Base-by-base conservation (phyloP, 2,329 filamentous ascomycete genomes). In the Neofusicoccum sp. region DNA sequence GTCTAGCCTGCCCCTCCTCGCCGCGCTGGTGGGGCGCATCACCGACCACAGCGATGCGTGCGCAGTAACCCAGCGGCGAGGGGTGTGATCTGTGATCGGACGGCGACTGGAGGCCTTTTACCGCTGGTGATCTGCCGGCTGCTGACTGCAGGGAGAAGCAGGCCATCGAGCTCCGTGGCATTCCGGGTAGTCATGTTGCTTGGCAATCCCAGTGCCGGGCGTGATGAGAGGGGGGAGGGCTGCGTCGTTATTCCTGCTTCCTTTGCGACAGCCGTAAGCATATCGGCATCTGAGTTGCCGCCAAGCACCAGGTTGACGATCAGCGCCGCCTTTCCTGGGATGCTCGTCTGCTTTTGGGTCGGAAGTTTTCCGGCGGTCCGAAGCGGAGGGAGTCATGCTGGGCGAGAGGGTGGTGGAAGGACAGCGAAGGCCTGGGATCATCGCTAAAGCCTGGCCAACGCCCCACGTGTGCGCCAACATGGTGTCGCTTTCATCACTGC, bases 391-490 rank as follows among this genome's bases (percentile, higher is more conserved):
- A 54, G 49, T 54, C 49, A 54, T 54, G 34, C 33, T 51, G 48
- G 48, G 14, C 33, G 20, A 26, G 33, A 51, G 34, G 34, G 38
- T 33, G 38, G 26, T 56, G 28, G 51, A 41, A 43, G 38, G 51
- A 56, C 51, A 56, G 38, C 51, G 51, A 56, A 56, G 45, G 51
- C 38, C 6, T 41, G 51, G 26, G 51, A 56, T 56, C 51, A 43
- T 38, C 51, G 51, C 51, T 56, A 56, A 56, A 56, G 51, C 51
- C 36, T 41, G n/a, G 38, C 38, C 51, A 31, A 38, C 51, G 36
- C 38, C 51, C 36, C 38, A 43, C 51, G 49, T 54, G 49, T 43
- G 51, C 36, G 51, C 36, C 48, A 53, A 53, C 48, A 53, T 38
- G 49, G 49, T 54, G 49, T 41, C 28, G 12, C 20, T 41, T 36